phyloP scores from a whole-genome alignment of 768 basidiomycete genomes.

The Hygrocybe coccinea region DNA sequence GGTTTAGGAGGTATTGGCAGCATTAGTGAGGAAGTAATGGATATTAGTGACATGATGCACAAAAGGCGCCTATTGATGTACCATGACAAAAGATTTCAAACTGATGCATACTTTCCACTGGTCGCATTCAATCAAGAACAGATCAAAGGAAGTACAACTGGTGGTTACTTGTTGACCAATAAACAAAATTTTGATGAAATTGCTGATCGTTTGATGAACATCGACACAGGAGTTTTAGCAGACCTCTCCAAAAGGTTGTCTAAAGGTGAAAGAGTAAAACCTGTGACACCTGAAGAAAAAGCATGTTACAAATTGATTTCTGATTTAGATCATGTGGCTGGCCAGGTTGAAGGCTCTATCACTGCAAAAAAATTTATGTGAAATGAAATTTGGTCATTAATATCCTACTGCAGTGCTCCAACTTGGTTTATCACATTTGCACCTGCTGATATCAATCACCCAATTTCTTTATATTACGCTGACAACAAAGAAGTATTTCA shows the following conservation, averaged over 20 bases:
- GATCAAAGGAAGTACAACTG: slow-evolving; percentile 24
- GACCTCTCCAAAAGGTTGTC: slow-evolving; percentile 18
- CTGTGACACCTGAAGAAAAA: slow-evolving; percentile 29
- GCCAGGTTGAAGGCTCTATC: slow-evolving; percentile 22
- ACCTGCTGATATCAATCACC: slow-evolving; percentile 4
- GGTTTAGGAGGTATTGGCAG: slow-evolving; percentile 19
- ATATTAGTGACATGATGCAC: slow-evolving; percentile 13
- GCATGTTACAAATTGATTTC: slow-evolving; percentile 20
- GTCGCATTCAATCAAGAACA: slow-evolving; percentile 40
- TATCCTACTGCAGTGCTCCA: slow-evolving; percentile 8
- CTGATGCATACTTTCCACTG: slow-evolving; percentile 33
- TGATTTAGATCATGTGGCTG: slow-evolving; percentile 34
- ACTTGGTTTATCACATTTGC: slow-evolving; percentile 10
- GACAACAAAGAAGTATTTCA: slow-evolving; percentile 10
- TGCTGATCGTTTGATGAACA: slow-evolving; percentile 13
- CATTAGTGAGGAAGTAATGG: slow-evolving; percentile 3
- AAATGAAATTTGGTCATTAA: slow-evolving; percentile 24
- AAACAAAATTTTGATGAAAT: slow-evolving; percentile 25
- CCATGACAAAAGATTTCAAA: slow-evolving; percentile 35
- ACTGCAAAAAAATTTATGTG: slow-evolving; percentile 16
- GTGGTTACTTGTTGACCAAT: slow-evolving; percentile 27
- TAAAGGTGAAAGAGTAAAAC: slow-evolving; percentile 22
- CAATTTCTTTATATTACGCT: slow-evolving; percentile 7
- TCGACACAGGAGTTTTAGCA: slow-evolving; percentile 22
- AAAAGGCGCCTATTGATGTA: slow-evolving; percentile 30